phyloP scores from a whole-genome alignment of 768 basidiomycete species.

The Lactarius tabidus region DNA sequence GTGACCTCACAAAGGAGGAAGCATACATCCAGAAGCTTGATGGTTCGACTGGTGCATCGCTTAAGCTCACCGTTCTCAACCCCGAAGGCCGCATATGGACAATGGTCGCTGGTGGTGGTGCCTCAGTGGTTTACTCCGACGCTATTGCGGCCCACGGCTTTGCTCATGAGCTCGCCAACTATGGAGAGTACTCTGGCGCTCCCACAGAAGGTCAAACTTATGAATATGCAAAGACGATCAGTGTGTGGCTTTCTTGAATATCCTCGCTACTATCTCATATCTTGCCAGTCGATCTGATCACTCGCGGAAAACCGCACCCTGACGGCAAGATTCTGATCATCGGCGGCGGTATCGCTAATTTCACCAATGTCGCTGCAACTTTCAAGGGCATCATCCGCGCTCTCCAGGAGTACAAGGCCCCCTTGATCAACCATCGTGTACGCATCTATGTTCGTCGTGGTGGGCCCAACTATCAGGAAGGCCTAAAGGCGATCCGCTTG shows the following conservation, averaged over 20 bases:
- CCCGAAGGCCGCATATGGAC: conserved; percentile 96
- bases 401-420: conserved; percentile 86
- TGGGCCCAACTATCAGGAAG: conserved; percentile 99
- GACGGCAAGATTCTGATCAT: conserved; percentile 99
- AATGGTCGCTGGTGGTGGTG: conserved; percentile 98
- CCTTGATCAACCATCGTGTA: conserved; percentile 78
- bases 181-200: conserved; percentile 98
- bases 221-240: conserved; percentile 98
- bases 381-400: conserved; percentile 99
- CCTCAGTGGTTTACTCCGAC: conserved; percentile 64
- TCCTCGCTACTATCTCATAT: conserved; percentile 12
- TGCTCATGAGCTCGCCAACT: conserved; percentile 97
- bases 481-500: conserved; percentile 96
- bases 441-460: conserved; percentile 97
- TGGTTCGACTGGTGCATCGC: conserved; percentile 92
- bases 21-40: conserved; percentile 99
- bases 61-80: conserved; percentile 97
- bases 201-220: conserved; percentile 98
- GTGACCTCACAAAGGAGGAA: conserved; percentile 96
- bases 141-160: conserved; percentile 90
- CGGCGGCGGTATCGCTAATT: conserved; percentile 99
- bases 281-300: conserved; percentile 80
- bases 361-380: conserved; percentile 97
- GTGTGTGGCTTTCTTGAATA: conserved; percentile 41
- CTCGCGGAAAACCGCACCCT: conserved; percentile 75